A percentile compares a stretch with the other conserved stretches of the same genome.
Conservation (phyloP, 345 rosid species). For the Passiflora organensis region DNA sequence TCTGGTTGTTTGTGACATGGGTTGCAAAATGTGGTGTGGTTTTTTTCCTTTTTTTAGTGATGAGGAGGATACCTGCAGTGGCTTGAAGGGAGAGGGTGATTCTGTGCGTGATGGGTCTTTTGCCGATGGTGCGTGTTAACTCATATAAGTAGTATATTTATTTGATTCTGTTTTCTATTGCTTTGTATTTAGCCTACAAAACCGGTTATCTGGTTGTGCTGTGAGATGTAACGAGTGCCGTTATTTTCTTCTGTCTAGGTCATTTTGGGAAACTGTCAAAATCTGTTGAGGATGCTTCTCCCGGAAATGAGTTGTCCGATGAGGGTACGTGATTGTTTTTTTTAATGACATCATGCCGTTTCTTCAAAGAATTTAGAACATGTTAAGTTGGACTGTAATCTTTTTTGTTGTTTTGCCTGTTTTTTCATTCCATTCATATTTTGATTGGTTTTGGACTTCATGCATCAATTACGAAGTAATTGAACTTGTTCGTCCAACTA, state of each 20-base stretch:
- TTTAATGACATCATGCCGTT: neutral
- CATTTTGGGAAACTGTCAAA: slow-evolving; percentile 22
- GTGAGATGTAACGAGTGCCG: neutral
- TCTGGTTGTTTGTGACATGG: neutral
- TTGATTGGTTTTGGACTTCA: no score
- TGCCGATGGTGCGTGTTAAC: slow-evolving; percentile 29
- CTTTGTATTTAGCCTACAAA: neutral
- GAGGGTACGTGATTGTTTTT: slow-evolving; percentile 43
- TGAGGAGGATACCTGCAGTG: slow-evolving; percentile 20
- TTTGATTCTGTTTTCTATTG: neutral
- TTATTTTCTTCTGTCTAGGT: slow-evolving; percentile 23
- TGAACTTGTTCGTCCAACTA: no score
- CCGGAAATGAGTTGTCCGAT: slow-evolving; percentile 43
- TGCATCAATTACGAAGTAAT: no score
- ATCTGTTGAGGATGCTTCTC: slow-evolving; percentile 15
- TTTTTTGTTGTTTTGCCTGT: no score
- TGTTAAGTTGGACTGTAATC: neutral
- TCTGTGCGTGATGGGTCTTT: slow-evolving; percentile 2
- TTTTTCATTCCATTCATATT: no score
- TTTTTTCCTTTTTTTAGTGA: slow-evolving; percentile 14
- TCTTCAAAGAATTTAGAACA: no score
- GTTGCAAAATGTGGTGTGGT: neutral
- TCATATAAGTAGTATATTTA: neutral
- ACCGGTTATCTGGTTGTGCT: neutral
- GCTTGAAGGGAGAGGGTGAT: slow-evolving; percentile 15